Evolutionary conservation across 1,284 basidiomycete genomes (phyloP), one percentile per base, ranked within the genome.

Genomic region (Moesziomyces antarcticus): DNA sequence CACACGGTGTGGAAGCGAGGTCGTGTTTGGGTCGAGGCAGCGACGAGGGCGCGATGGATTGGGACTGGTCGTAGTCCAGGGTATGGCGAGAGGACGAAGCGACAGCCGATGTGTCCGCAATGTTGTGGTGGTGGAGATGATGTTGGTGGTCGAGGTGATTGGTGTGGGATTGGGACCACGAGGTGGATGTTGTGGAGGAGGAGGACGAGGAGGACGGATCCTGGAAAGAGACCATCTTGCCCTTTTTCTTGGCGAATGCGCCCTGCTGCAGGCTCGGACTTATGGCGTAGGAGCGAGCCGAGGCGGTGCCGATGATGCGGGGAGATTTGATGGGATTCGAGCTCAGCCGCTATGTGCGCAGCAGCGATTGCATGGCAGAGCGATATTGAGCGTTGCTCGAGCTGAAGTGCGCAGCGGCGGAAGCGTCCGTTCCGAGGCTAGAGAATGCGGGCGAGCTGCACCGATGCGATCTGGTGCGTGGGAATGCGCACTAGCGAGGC

Each of bases 51-150:
- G 45, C 37, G 53, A 27, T 1, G 21, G 22, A 6, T 24, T 21
- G n/a, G 2, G 24, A 9, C 6, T 48, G 18, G 51, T 27, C 21
- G 24, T 63, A 46, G 24, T 64, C 56, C 18, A 65, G 30, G 13
- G 61, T 71, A 16, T 57, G 54, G 22, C 50, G 52, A 22, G 61
- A 65, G 27, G 68, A 60, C 18, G 68, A 64, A 24, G 68, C 60
- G 49, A 47, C 16, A 9, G 56, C 25, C 30, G 41, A 57, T 46
- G 35, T 53, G 16, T 22, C 24, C 18, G 35, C 1, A 22, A 44
- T 22, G 21, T 10, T 41, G n/a, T 55, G 44, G 10, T 46, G 10
- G 5, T 48, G 41, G 24, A 37, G 58, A 27, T 57, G 58, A 30
- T 57, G 56, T 24, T 56, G 50, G 44, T 42, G 18, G 21, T 25